Evolutionary conservation across 1,284 basidiomycete species (phyloP).

Genomic region (Leccinum huronense): DNA sequence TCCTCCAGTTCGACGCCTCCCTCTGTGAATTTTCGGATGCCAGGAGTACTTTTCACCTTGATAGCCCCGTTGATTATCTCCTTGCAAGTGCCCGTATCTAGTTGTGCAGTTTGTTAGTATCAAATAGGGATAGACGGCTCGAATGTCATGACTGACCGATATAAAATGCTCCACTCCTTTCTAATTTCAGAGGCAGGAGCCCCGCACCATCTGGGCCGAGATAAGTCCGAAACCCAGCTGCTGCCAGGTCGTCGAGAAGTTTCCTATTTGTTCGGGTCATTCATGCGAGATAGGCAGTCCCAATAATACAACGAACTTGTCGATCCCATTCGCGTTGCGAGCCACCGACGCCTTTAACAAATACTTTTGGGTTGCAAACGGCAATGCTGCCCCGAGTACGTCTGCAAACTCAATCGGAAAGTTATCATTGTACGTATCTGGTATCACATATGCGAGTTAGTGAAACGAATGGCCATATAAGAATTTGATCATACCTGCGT

Average conservation of each 20-base stretch:
- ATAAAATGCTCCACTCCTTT: conserved; percentile 43
- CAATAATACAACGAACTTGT: conserved; percentile 15
- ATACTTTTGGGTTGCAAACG: conserved; percentile 20
- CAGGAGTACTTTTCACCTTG: conserved; percentile 23
- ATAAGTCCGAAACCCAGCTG: conserved; percentile 21
- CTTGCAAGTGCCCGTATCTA: conserved; percentile 38
- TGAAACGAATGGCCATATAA: conserved; percentile 4
- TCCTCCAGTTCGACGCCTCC: conserved; percentile 41
- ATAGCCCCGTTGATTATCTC: conserved; percentile 45
- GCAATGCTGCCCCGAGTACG: conserved; percentile 21
- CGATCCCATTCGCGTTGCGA: conserved; percentile 20
- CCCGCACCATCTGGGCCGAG: conserved; percentile 43
- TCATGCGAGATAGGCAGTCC: background rate
- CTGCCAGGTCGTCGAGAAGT: conserved; percentile 41
- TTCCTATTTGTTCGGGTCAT: conserved; percentile 23
- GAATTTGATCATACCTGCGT: conserved; percentile 16
- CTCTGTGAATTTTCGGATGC: conserved; percentile 35
- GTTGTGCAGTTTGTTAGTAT: background rate
- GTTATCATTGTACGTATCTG: conserved; percentile 30
- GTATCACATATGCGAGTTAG: background rate
- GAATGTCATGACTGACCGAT: conserved; percentile 29
- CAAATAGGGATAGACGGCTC: background rate
- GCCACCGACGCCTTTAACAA: conserved; percentile 11
- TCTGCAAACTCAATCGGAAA: conserved; percentile 32
- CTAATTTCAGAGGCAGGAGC: conserved; percentile 36